Base-by-base conservation (phyloP, 2,329 filamentous ascomycete genomes). In the Sporothrix brasiliensis region DNA sequence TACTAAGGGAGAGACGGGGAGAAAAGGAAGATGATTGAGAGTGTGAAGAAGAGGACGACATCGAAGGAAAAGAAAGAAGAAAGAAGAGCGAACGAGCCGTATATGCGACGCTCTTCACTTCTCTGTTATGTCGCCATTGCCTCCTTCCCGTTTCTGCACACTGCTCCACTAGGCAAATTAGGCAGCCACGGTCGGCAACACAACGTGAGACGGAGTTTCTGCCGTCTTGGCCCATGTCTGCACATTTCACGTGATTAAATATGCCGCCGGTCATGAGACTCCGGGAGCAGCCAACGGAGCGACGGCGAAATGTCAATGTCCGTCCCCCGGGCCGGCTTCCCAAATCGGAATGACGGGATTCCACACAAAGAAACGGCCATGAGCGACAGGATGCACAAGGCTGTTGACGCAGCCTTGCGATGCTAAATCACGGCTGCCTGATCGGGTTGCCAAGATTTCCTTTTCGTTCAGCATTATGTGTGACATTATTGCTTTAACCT, bases 71-170 rank as follows among this genome's bases (percentile, higher is more conserved):
- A n/a, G 53, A 49, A 47, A 16, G 53, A 53, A 47, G 54, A 6
- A 50, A 34, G 27, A 34, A 34, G 34, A 27, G 4, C 14, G 27
- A 56, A 24, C 11, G 14, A 4, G 41, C 3, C 41, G 41, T 16
- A 16, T 44, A 44, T 11, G 50, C 3, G n/a, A 30, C 19, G 27
- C 63, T 4, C 14, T 34, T 50, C 24, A 50, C 47, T 49, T 5
- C 34, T 34, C 34, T 34, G 34, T 34, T 34, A 16, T 44, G 41
- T 44, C 41, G 41, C 14, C 11, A 44, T 44, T 44, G 41, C 4
- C 61, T 65, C 24, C 47, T 50, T 49, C 61, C 61, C 60, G 60
- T 30, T 49, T 65, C 41, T 13, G 39, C 58, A 44, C 4, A 11
- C 47, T 39, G 7, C 3, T 16, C 14, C 41, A 16, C 41, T 16